Conservation (phyloP, 768 basidiomycete genomes). For the Trametes maxima region DNA sequence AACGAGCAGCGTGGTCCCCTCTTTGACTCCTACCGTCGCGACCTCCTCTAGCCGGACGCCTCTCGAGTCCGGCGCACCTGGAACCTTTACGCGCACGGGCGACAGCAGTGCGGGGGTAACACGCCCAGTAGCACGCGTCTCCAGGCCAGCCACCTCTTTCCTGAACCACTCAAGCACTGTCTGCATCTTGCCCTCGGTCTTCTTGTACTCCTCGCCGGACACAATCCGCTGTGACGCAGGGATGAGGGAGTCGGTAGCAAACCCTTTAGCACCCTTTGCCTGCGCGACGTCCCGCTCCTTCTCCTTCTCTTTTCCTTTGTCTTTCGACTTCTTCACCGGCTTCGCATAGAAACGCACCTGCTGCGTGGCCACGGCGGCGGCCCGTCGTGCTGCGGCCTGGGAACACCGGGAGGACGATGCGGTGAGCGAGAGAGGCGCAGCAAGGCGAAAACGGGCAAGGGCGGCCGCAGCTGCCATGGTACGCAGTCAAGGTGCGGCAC, state of each 20-base stretch:
- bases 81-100: constrained; percentile 62
- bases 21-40: constrained; percentile 79
- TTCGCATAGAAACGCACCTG: constrained; percentile 20
- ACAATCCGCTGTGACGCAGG: constrained; percentile 69
- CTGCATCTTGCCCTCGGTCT: constrained; percentile 65
- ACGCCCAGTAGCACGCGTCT: constrained; percentile 74
- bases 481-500: neutral
- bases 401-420: neutral
- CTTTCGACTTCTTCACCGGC: constrained; percentile 14
- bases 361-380: neutral
- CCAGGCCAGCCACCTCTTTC: constrained; percentile 72
- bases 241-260: constrained; percentile 59
- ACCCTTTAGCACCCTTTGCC: constrained; percentile 13
- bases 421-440: neutral
- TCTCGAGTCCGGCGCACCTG: constrained; percentile 31
- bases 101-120: constrained; percentile 73
- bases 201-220: constrained; percentile 61
- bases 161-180: constrained; percentile 70
- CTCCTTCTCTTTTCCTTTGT: constrained; percentile 9
- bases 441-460: constrained; percentile 3
- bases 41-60: constrained; percentile 59
- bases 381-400: neutral
- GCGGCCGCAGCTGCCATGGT: constrained; percentile 5
- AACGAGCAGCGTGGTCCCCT: constrained; percentile 72
- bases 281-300: neutral